A percentile compares a stretch with the other conserved stretches of the same genome.
Conservation (phyloP, 164 flowering plant genomes). For the Annona squamosa region DNA sequence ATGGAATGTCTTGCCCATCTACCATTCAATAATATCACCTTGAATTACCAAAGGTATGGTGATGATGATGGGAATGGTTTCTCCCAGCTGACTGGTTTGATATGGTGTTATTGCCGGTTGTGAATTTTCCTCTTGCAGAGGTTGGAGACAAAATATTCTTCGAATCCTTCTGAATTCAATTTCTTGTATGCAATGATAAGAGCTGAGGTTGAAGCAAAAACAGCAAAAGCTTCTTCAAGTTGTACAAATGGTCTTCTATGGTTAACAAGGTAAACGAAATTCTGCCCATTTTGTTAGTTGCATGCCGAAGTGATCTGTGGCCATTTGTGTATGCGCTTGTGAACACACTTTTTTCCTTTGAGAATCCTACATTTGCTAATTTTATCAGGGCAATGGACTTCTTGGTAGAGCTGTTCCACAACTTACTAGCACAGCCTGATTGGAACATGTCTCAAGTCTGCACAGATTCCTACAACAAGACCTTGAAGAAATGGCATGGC, state of each 20-base stretch:
- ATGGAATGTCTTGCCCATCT: background rate
- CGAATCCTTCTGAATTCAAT: conserved; percentile 53
- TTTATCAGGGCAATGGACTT: conserved; percentile 65
- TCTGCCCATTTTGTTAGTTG: background rate
- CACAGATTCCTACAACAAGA: conserved; percentile 67
- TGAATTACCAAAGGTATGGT: background rate
- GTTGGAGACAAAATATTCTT: conserved; percentile 63
- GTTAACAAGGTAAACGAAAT: conserved; percentile 68
- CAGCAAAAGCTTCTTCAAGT: conserved; percentile 82
- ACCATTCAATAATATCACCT: background rate
- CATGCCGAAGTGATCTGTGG: background rate
- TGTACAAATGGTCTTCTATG: conserved; percentile 96
- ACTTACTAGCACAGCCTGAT: conserved; percentile 45
- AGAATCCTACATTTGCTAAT: background rate
- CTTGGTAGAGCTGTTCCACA: conserved; percentile 51
- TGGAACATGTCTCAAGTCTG: conserved; percentile 77
- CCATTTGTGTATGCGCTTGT: background rate
- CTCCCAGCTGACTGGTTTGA: background rate
- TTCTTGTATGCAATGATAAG: conserved; percentile 56
- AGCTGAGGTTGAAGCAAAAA: conserved; percentile 66
- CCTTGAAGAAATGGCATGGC: conserved; percentile 91
- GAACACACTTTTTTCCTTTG: background rate
- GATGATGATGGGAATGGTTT: background rate
- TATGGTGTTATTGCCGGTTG: background rate
- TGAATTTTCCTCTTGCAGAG: conserved; percentile 41